These are phyloP conservation scores for Cryphonectria nitschkei DNA, from an alignment of 2,329 filamentous ascomycete genomes.

Conservation along the genomic window DNA sequence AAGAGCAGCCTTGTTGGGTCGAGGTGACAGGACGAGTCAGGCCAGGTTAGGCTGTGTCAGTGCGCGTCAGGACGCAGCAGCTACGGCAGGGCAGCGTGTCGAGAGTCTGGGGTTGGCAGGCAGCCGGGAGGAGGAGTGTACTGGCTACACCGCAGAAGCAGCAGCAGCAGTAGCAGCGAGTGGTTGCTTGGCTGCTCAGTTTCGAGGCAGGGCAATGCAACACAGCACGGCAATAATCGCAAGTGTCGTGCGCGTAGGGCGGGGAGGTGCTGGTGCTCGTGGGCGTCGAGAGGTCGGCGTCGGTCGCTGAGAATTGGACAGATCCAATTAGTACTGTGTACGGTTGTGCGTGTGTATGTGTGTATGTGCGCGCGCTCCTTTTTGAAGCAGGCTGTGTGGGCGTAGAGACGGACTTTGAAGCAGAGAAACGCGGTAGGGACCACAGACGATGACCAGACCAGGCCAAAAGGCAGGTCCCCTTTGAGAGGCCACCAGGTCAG, in stretches of 20 bases:
- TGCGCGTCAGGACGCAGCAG: constrained; percentile 1
- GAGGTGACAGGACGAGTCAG: background rate
- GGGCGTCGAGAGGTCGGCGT: background rate
- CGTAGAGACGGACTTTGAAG: background rate
- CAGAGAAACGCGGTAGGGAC: constrained; percentile 1
- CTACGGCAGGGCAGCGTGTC: constrained; percentile 4
- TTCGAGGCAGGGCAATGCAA: background rate
- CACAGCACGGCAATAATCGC: background rate
- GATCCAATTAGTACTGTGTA: background rate
- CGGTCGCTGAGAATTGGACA: background rate
- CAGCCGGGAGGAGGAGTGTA: background rate
- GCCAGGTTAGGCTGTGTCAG: background rate
- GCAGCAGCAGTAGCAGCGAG: background rate
- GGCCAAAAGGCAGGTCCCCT: background rate
- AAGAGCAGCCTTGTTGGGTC: background rate
- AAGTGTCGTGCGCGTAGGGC: background rate
- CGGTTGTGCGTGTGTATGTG: background rate
- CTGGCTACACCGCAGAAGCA: background rate
- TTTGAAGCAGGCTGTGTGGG: background rate
- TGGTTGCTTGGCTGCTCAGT: background rate
- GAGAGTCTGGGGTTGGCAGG: background rate
- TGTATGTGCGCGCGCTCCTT: too few relatives aligned
- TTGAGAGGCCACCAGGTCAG: background rate
- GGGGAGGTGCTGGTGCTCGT: background rate
- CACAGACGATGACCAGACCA: background rate